phyloP scores from a whole-genome alignment of 2,329 filamentous ascomycete species.

The Penicillium paneum region DNA sequence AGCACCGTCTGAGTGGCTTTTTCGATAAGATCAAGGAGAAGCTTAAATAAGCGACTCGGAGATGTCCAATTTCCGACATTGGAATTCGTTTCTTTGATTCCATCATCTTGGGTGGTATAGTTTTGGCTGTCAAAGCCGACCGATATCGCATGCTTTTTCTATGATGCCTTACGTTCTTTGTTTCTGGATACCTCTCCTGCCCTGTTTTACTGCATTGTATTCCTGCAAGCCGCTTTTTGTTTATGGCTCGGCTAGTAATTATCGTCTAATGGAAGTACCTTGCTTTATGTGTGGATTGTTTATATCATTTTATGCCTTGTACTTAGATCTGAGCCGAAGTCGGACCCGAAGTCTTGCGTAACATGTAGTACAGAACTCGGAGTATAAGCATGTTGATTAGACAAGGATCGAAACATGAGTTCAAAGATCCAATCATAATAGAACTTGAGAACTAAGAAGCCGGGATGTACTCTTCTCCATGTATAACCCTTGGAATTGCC shows the following conservation, averaged over 20 bases:
- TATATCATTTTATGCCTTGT: background rate
- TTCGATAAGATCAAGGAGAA: conserved; percentile 57
- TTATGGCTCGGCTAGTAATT: conserved; percentile 19
- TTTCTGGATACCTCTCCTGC: conserved; percentile 29
- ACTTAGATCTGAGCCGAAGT: background rate
- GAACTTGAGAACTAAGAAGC: background rate
- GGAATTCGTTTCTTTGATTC: background rate
- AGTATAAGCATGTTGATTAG: background rate
- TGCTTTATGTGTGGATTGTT: background rate
- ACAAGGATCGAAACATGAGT: background rate
- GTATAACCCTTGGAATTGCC: background rate
- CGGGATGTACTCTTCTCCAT: no score
- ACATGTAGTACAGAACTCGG: conserved; percentile 4
- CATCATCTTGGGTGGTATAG: background rate
- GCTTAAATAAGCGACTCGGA: conserved; percentile 37
- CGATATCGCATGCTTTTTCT: conserved; percentile 1
- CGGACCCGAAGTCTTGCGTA: conserved; percentile 3
- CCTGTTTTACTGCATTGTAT: conserved; percentile 22
- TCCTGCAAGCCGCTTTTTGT: conserved; percentile 18
- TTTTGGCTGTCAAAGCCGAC: conserved; percentile 1
- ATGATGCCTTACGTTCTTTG: conserved; percentile 8
- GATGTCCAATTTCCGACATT: background rate
- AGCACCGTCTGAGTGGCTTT: conserved; percentile 61
- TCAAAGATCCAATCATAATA: background rate
- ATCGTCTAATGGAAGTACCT: conserved; percentile 11